Percentiles rank a stretch among this genome's conserved stretches.
phyloP scores from a whole-genome alignment of 176 grass and related monocot genomes.

The Phoenix roebelenii region DNA sequence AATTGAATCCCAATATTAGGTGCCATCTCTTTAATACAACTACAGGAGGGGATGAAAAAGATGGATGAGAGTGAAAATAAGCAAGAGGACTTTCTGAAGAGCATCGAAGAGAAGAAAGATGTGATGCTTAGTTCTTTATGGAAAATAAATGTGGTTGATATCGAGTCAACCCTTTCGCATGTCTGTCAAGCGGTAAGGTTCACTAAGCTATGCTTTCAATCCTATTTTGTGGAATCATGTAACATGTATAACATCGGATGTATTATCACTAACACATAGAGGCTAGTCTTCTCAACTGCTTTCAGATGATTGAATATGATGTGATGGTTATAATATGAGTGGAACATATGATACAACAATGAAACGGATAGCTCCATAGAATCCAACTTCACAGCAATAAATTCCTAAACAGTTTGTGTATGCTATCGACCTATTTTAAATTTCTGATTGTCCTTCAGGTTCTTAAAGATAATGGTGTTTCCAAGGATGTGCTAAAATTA shows the following conservation, averaged over 20 bases:
- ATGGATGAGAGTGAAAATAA: conserved; percentile 45
- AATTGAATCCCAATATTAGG: conserved; percentile 29
- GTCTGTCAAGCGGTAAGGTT: conserved; percentile 81
- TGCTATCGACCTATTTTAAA: neutral
- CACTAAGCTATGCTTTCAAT: too few relatives aligned
- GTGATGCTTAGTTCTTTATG: conserved; percentile 78
- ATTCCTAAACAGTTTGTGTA: neutral
- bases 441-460: conserved; percentile 36
- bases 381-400: too few relatives aligned
- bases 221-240: too few relatives aligned
- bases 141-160: conserved; percentile 98
- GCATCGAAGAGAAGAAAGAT: conserved; percentile 78
- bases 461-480: conserved; percentile 54
- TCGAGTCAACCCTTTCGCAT: conserved; percentile 63
- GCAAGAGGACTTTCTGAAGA: conserved; percentile 47
- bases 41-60: conserved; percentile 88
- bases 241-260: too few relatives aligned
- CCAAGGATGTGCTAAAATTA: conserved; percentile 59
- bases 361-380: too few relatives aligned
- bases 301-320: too few relatives aligned
- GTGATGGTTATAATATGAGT: too few relatives aligned
- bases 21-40: conserved; percentile 67
- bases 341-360: too few relatives aligned
- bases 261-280: too few relatives aligned
- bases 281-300: too few relatives aligned